Evolutionary conservation across 371 early-diverging fungal species (phyloP).

Genomic region (Circinella minor): DNA sequence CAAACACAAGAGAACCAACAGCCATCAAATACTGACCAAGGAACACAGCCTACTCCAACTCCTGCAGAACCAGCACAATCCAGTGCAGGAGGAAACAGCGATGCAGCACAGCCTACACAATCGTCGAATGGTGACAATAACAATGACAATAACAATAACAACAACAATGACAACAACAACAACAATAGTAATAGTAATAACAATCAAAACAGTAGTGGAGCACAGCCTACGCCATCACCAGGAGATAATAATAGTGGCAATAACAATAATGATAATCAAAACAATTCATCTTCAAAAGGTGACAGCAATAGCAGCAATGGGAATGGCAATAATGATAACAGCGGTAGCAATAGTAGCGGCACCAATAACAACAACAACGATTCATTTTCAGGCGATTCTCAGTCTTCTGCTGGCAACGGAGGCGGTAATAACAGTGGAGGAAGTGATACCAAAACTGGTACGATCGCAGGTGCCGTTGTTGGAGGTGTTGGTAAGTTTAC

Average conservation of each 20-base stretch:
- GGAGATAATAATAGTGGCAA: constrained; percentile 4
- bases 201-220: not conserved
- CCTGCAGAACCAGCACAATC: constrained; percentile 5
- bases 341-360: not conserved
- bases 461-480: constrained; percentile 20
- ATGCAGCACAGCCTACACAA: not conserved
- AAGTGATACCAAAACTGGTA: constrained; percentile 11
- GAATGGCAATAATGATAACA: not conserved
- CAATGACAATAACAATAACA: not conserved
- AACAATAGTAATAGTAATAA: not conserved
- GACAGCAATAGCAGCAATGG: constrained; percentile 5
- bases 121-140: not conserved
- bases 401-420: not conserved
- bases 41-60: constrained; percentile 2
- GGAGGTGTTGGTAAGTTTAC: constrained; percentile 22
- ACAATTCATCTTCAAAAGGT: not conserved
- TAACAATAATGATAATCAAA: not conserved
- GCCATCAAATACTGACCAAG: not conserved
- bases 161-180: not conserved
- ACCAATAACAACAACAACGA: constrained; percentile 8
- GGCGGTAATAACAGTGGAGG: not conserved
- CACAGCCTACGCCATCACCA: not conserved
- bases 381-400: not conserved
- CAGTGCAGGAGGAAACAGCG: not conserved
- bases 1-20: constrained; percentile 6